phyloP scores from a whole-genome alignment of 805 yeast genomes.

The Peterozyma xylosa region DNA sequence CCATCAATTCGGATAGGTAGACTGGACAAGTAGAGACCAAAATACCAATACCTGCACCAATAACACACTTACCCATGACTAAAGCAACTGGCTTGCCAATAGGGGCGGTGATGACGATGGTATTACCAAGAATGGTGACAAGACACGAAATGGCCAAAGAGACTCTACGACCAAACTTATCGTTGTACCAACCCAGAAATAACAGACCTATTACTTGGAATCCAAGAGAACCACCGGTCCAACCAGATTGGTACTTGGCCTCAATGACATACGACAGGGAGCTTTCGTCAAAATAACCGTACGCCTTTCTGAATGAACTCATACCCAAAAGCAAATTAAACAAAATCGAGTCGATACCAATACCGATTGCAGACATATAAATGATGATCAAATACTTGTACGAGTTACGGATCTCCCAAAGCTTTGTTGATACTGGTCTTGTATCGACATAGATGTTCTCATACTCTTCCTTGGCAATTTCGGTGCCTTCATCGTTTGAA shows the following conservation, averaged over 20 bases:
- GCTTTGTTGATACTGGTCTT: neutral
- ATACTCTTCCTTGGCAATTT: neutral
- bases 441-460: neutral
- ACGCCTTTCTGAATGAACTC: constrained; percentile 1
- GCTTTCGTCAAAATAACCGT: constrained; percentile 1
- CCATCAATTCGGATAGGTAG: neutral
- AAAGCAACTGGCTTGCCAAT: neutral
- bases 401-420: neutral
- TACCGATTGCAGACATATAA: neutral
- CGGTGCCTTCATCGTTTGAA: neutral
- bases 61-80: too few relatives aligned
- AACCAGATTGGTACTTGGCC: constrained; percentile 2
- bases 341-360: constrained; percentile 1
- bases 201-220: neutral
- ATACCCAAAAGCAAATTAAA: neutral
- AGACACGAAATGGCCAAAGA: neutral
- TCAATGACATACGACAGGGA: neutral
- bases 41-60: neutral
- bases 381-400: neutral
- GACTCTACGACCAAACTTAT: neutral
- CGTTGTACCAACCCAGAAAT: neutral
- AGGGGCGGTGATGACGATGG: neutral
- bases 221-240: constrained; percentile 2
- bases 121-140: neutral
- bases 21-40: neutral